phyloP scores from a whole-genome alignment of 2,329 filamentous ascomycete genomes.

The Botrytis deweyae region DNA sequence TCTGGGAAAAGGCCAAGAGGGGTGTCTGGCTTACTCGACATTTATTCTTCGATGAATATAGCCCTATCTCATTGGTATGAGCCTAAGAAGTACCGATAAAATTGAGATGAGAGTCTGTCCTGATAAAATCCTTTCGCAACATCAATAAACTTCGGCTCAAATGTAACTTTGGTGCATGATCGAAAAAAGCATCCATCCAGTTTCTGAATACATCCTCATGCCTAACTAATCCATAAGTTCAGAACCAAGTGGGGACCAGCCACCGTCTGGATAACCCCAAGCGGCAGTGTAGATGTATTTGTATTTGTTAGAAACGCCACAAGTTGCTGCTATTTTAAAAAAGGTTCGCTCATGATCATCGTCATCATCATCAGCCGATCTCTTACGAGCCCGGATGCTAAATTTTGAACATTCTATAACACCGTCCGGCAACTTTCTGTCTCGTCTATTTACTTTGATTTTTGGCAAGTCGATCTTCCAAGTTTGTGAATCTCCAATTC shows the following conservation, averaged over 20 bases:
- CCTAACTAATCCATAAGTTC: background rate
- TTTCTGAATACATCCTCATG: background rate
- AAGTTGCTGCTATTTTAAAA: background rate
- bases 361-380: too few species aligned
- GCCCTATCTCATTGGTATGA: too few species aligned
- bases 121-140: background rate
- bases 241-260: background rate
- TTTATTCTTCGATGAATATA: too few species aligned
- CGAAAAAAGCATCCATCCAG: background rate
- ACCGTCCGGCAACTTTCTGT: background rate
- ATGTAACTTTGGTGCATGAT: background rate
- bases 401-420: background rate
- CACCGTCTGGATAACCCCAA: fast-evolving
- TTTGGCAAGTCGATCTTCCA: background rate
- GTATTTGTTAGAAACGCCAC: background rate
- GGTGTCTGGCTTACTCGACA: too few species aligned
- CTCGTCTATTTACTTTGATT: background rate
- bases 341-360: background rate
- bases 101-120: background rate
- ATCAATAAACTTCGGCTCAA: background rate
- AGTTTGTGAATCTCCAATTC: background rate
- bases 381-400: background rate
- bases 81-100: background rate
- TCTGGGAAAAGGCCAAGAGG: too few species aligned
- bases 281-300: background rate